phyloP scores from a whole-genome alignment of 306 rosid species.

The Malus sieversii region DNA sequence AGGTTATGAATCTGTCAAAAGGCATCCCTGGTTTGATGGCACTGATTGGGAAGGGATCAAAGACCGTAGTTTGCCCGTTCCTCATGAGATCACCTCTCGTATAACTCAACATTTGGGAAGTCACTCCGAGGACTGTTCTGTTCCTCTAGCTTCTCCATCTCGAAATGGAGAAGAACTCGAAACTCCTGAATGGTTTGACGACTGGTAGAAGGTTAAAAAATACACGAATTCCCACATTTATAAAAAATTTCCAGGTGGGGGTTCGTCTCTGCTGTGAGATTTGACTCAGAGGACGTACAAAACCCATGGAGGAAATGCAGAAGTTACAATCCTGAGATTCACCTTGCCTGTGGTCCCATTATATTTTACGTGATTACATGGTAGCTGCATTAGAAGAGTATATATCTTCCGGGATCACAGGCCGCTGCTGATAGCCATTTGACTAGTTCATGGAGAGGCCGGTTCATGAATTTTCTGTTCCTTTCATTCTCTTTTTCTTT shows the following conservation, averaged over 20 bases:
- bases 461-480: constrained; percentile 18
- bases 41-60: constrained; percentile 70
- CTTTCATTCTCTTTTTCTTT: constrained; percentile 13
- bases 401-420: constrained; percentile 10
- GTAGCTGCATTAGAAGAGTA: constrained; percentile 16
- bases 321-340: not conserved
- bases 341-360: constrained; percentile 18
- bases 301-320: constrained; percentile 2
- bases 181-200: constrained; percentile 79
- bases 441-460: constrained; percentile 33
- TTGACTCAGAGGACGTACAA: not conserved
- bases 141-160: constrained; percentile 37
- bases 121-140: constrained; percentile 45
- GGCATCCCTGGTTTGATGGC: constrained; percentile 86
- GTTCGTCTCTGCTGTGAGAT: constrained; percentile 5
- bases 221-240: constrained; percentile 16
- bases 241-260: constrained; percentile 20
- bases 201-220: constrained; percentile 54
- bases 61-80: constrained; percentile 44
- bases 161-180: constrained; percentile 48
- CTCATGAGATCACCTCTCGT: constrained; percentile 61
- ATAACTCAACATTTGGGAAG: constrained; percentile 54
- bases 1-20: constrained; percentile 53
- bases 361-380: constrained; percentile 13
- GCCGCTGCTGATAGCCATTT: constrained; percentile 21